These are phyloP conservation scores for Luffa acutangula DNA, from an alignment of 306 rosid species.

Conservation along the genomic window DNA sequence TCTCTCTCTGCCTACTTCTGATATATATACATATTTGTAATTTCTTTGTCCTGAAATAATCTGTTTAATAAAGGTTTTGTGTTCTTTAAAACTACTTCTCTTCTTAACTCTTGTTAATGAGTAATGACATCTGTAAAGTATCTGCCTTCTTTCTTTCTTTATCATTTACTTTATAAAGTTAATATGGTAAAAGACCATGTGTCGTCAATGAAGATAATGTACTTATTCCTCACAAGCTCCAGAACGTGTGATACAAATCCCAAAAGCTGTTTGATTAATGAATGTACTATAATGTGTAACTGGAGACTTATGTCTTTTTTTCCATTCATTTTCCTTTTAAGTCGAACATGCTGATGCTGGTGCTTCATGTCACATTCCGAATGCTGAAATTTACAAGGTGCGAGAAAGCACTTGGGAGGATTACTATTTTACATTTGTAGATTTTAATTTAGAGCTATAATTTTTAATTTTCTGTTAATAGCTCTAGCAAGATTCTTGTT, in stretches of 20 bases:
- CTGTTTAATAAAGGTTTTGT: neutral
- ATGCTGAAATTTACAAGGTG: constrained; percentile 78
- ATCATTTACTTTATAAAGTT: neutral
- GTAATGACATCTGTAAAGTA: neutral
- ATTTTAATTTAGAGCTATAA: neutral
- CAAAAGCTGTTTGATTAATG: neutral
- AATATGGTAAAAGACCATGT: neutral
- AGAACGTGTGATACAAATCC: neutral
- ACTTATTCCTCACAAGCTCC: neutral
- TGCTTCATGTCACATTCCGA: constrained; percentile 34
- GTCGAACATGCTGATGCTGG: constrained; percentile 26
- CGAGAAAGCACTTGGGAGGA: constrained; percentile 9
- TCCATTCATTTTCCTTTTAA: constrained; percentile 31
- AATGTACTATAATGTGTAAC: neutral
- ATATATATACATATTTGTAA: neutral
- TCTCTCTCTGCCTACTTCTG: neutral
- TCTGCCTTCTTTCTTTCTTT: neutral
- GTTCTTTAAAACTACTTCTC: neutral
- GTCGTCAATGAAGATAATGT: neutral
- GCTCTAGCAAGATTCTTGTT: neutral
- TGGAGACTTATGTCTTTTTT: neutral
- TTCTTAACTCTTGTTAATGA: neutral
- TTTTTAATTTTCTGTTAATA: neutral
- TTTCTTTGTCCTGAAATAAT: neutral
- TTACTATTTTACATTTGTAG: neutral